Evolutionary conservation across 2,329 filamentous ascomycete genomes (phyloP).

Genomic region (Waltergamsia citrina): DNA sequence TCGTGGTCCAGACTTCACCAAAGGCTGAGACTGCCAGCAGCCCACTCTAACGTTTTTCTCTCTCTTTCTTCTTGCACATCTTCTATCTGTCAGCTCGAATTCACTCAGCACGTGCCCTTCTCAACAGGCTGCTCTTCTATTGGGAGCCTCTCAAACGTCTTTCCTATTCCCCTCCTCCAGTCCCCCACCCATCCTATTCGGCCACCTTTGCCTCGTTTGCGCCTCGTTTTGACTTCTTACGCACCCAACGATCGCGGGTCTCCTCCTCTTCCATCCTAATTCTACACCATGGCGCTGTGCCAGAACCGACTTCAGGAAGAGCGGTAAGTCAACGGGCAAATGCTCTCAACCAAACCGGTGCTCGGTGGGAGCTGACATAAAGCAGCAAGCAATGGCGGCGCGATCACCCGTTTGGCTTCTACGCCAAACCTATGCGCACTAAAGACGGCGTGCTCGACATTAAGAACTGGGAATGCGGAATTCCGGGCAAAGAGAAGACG

Average conservation of each 20-base stretch:
- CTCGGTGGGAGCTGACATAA: slow-evolving; percentile 1
- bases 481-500: slow-evolving; percentile 93
- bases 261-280: too few species aligned
- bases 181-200: too few species aligned
- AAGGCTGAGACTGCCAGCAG: too few species aligned
- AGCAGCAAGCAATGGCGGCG: slow-evolving; percentile 88
- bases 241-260: not conserved
- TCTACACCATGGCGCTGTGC: slow-evolving; percentile 68
- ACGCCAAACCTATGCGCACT: slow-evolving; percentile 77
- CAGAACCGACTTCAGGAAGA: slow-evolving; percentile 83
- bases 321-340: slow-evolving; percentile 61
- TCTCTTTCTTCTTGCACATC: not conserved
- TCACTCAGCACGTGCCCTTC: too few species aligned
- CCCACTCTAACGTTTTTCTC: too few species aligned
- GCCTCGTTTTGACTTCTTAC: too few species aligned
- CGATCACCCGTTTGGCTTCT: slow-evolving; percentile 97
- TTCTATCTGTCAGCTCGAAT: too few species aligned
- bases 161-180: too few species aligned
- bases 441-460: slow-evolving; percentile 76
- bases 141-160: too few species aligned
- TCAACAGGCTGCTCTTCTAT: too few species aligned
- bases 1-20: too few species aligned
- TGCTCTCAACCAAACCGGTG: not conserved
- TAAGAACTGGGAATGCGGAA: slow-evolving; percentile 93
- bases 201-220: too few species aligned